Percentiles rank a stretch among this genome's conserved stretches.
phyloP scores from a whole-genome alignment of 192 early-diverging fungal genomes.

The Umbelopsis vinacea region DNA sequence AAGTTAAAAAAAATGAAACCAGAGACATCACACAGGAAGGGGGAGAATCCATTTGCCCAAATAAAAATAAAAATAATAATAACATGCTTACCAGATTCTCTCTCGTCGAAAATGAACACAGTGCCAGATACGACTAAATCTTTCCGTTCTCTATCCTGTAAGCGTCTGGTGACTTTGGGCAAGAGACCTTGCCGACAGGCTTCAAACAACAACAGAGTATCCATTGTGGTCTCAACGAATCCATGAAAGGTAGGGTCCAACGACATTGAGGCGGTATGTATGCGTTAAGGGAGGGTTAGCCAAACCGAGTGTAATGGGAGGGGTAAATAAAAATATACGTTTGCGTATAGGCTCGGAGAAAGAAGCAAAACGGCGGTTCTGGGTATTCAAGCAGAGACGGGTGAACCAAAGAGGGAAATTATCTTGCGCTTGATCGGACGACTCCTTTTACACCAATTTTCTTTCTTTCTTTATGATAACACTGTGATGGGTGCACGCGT shows the following conservation, averaged over 20 bases:
- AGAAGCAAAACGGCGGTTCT: background rate
- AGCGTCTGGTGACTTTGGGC: slow-evolving; percentile 32
- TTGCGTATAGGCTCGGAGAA: background rate
- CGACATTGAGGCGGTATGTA: slow-evolving; percentile 16
- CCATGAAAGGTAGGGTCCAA: slow-evolving; percentile 38
- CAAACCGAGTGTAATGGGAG: too few relatives aligned
- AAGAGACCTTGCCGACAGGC: slow-evolving; percentile 31
- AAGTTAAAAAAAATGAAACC: background rate
- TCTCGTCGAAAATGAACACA: slow-evolving; percentile 38
- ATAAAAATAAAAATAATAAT: background rate
- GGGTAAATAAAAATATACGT: background rate
- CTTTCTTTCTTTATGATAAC: background rate
- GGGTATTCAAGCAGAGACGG: background rate
- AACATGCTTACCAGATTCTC: slow-evolving; percentile 29
- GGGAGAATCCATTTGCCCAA: background rate
- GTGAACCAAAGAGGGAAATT: slow-evolving; percentile 6
- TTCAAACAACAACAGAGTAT: slow-evolving; percentile 37
- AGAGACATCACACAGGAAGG: background rate
- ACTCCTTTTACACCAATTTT: too few relatives aligned
- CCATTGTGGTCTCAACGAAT: slow-evolving; percentile 34
- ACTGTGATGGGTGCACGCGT: slow-evolving; percentile 1
- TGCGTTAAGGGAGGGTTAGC: too few relatives aligned
- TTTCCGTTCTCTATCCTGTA: slow-evolving; percentile 37
- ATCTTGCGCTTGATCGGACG: background rate
- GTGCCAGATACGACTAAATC: slow-evolving; percentile 31